Percentiles rank a stretch among this genome's conserved stretches.
Evolutionary conservation across 2,329 filamentous ascomycete species (phyloP).

Genomic region (Colletotrichum sp.): DNA sequence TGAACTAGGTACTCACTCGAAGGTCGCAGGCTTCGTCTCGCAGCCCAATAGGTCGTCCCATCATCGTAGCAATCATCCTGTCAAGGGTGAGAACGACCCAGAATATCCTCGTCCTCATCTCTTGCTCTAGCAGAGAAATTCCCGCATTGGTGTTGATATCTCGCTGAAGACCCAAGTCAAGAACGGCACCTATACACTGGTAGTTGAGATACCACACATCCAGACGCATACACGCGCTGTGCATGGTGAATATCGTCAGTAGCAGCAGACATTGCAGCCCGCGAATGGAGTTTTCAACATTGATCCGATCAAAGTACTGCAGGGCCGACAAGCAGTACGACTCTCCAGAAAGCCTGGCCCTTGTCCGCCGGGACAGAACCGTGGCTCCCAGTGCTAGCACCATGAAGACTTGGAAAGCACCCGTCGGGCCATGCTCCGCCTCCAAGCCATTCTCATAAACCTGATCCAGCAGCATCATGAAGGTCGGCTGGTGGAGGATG

Average conservation of each 20-base stretch:
- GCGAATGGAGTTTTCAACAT: slow-evolving; percentile 51
- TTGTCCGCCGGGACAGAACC: slow-evolving; percentile 46
- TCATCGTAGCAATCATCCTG: slow-evolving; percentile 56
- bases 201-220: slow-evolving; percentile 63
- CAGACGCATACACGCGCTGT: slow-evolving; percentile 51
- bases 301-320: slow-evolving; percentile 48
- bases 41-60: slow-evolving; percentile 60
- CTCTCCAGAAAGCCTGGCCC: slow-evolving; percentile 49
- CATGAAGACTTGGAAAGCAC: slow-evolving; percentile 56
- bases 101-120: slow-evolving; percentile 60
- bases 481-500: slow-evolving; percentile 50
- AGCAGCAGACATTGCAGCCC: slow-evolving; percentile 55
- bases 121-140: slow-evolving; percentile 53
- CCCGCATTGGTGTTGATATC: slow-evolving; percentile 45
- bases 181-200: slow-evolving; percentile 54
- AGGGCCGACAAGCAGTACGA: slow-evolving; percentile 55
- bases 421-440: slow-evolving; percentile 28
- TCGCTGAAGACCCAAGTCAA: slow-evolving; percentile 58
- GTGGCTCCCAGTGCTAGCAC: slow-evolving; percentile 55
- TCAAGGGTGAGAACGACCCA: slow-evolving; percentile 60
- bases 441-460: slow-evolving; percentile 34
- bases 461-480: slow-evolving; percentile 31
- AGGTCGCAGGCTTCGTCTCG: slow-evolving; percentile 61
- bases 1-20: slow-evolving; percentile 38
- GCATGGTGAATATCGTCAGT: slow-evolving; percentile 53